Evolutionary conservation across 139 green algal species (phyloP).

Genomic region (Chlorella sp.): DNA sequence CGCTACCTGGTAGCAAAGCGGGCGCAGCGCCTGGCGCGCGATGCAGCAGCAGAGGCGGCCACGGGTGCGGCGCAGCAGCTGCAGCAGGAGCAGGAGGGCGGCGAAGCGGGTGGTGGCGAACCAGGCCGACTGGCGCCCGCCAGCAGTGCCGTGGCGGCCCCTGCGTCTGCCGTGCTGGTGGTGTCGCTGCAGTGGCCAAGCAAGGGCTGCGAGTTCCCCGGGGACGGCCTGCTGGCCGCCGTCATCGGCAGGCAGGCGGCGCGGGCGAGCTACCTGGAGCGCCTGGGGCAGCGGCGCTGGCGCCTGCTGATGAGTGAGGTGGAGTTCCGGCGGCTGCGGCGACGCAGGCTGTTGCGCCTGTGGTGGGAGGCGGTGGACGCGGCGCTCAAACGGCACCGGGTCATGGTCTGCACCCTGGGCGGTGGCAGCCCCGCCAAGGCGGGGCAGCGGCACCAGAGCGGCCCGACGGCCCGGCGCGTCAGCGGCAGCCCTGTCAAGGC

Average conservation of each 20-base stretch:
- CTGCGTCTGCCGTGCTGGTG: background rate
- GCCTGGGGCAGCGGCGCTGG: constrained; percentile 26
- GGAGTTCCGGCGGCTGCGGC: constrained; percentile 34
- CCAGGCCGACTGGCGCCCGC: background rate
- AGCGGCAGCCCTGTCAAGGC: too few relatives aligned
- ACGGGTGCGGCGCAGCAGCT: background rate
- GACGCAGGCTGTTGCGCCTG: background rate
- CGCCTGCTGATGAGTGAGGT: constrained; percentile 26
- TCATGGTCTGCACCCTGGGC: too few relatives aligned
- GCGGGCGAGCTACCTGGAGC: background rate
- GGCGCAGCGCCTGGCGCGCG: constrained; percentile 4
- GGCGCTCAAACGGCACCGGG: background rate
- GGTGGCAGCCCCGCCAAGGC: too few relatives aligned
- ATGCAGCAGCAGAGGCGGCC: constrained; percentile 3
- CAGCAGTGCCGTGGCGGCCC: background rate
- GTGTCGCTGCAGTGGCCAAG: background rate
- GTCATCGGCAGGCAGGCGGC: background rate
- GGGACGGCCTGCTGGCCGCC: too few relatives aligned
- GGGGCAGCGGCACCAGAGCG: too few relatives aligned
- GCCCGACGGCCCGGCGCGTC: too few relatives aligned
- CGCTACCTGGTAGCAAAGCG: constrained; percentile 2
- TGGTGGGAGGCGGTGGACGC: constrained; percentile 14
- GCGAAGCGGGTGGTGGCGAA: background rate
- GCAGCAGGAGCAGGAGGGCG: background rate
- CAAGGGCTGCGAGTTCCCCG: too few relatives aligned